Percentiles rank a stretch among this genome's conserved stretches.
Evolutionary conservation across 345 rosid genomes (phyloP).

Genomic region (Carallia brachiata): DNA sequence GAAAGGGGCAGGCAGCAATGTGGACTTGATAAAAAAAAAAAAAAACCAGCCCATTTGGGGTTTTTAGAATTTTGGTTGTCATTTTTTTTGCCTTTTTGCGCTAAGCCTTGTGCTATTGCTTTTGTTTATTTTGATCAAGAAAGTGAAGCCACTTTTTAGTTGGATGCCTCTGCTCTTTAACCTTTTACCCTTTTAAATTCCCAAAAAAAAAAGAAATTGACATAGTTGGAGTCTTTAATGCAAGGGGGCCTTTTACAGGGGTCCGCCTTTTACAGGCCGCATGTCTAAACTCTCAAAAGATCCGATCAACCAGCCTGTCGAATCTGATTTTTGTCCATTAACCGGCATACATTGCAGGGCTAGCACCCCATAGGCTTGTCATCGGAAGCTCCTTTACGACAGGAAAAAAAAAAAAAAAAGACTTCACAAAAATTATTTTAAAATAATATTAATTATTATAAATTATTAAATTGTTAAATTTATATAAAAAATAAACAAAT

Average conservation of each 20-base stretch:
- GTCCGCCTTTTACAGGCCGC: too few species aligned
- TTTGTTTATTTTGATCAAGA: conserved; percentile 13
- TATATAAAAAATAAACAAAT: too few species aligned
- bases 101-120: conserved; percentile 5
- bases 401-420: too few species aligned
- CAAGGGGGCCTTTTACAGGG: too few species aligned
- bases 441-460: too few species aligned
- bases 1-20: neutral
- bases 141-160: too few species aligned
- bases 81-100: neutral
- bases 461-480: too few species aligned
- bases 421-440: too few species aligned
- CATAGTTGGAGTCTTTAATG: conserved; percentile 14
- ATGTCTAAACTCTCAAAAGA: too few species aligned
- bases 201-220: neutral
- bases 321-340: neutral
- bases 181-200: neutral
- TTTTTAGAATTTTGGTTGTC: conserved; percentile 6
- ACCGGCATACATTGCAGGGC: neutral
- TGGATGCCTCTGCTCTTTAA: neutral
- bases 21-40: too few species aligned
- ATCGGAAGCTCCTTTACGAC: too few species aligned
- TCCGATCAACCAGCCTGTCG: conserved; percentile 14
- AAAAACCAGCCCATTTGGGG: neutral
- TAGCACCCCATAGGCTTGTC: too few species aligned